Evolutionary conservation across 345 rosid species (phyloP), one percentile per base, ranked within the genome.

Genomic region (Populus ilicifolia): DNA sequence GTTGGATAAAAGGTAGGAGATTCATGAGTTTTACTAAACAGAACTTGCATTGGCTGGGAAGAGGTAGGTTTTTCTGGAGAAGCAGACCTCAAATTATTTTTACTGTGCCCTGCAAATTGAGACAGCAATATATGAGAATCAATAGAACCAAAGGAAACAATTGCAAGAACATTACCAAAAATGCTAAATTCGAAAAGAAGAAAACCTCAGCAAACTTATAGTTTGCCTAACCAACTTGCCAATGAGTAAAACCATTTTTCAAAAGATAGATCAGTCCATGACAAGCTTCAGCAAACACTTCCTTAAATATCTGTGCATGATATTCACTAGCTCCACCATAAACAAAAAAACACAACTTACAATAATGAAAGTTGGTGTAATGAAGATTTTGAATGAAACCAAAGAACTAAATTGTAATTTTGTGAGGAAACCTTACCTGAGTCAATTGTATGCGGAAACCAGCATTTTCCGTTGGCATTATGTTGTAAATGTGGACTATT

Each of bases 351-450:
- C 13, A n/a, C 29, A n/a, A n/a, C 4, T 59, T 59, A n/a, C 63
- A 67, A 73, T 29, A 59, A 33, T 23, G 20, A 65, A 71, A 61
- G 41, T 20, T 36, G 27, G 29, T 21, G 50, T 36, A 39, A 35
- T 27, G 62, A 71, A 72, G 50, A 39, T 21, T 36, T 65, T 30
- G 18, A 80, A 43, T 48, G 25, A 36, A 61, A 71, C 36, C 61
- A 48, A 63, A 41, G 71, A 82, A 73, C 35, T 27, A 41, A 64
- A 63, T 43, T 27, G 71, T 73, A 79, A 70, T 36, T 25, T 69
- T 62, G 78, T 14, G 52, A 81, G 76, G 30, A 78, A 77, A 68
- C 36, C 79, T 82, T 80, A 92, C 99, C 99, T 89, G 89, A 77
- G 43, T 83, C 90, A 67, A 59, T 79, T 67, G 81, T 80, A 61